A percentile compares a stretch with the other conserved stretches of the same genome.
Conservation (phyloP, 306 rosid genomes). For the Glycine soja region DNA sequence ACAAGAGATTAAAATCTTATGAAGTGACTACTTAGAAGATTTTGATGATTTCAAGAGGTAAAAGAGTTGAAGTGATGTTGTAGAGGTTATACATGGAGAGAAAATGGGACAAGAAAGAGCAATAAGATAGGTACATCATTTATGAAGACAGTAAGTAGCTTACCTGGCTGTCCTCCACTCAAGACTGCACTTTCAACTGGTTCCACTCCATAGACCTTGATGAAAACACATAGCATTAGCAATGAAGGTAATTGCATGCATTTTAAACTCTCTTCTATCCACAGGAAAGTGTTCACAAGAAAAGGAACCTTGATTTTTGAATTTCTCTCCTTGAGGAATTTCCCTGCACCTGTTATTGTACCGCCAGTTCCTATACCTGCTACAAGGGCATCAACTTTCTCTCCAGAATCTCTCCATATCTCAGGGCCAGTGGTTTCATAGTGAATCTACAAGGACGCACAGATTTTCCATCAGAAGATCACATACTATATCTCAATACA, state of each 20-base stretch:
- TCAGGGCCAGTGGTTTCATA: constrained; percentile 85
- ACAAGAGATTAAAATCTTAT: not conserved
- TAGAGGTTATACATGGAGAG: not conserved
- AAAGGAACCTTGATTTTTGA: constrained; percentile 68
- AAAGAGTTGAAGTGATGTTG: not conserved
- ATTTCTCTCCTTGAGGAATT: constrained; percentile 74
- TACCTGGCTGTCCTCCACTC: constrained; percentile 73
- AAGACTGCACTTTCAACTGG: constrained; percentile 77
- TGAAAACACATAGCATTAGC: constrained; percentile 1
- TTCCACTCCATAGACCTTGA: constrained; percentile 75
- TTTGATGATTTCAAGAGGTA: not conserved
- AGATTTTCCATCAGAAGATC: not conserved
- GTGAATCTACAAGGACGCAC: constrained; percentile 59
- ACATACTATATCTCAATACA: not conserved
- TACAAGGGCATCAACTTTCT: constrained; percentile 68
- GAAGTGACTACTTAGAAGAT: not conserved
- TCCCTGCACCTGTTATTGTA: constrained; percentile 71
- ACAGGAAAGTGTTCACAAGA: not conserved
- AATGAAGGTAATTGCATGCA: constrained; percentile 11
- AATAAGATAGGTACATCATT: not conserved
- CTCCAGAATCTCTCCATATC: constrained; percentile 79
- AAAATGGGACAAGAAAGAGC: not conserved
- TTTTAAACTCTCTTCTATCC: not conserved
- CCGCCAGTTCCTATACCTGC: constrained; percentile 81
- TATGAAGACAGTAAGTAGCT: constrained; percentile 15